Evolutionary conservation across 2,329 filamentous ascomycete species (phyloP), one percentile per base, ranked within the genome.

Genomic region (Penicillium sumatraense): DNA sequence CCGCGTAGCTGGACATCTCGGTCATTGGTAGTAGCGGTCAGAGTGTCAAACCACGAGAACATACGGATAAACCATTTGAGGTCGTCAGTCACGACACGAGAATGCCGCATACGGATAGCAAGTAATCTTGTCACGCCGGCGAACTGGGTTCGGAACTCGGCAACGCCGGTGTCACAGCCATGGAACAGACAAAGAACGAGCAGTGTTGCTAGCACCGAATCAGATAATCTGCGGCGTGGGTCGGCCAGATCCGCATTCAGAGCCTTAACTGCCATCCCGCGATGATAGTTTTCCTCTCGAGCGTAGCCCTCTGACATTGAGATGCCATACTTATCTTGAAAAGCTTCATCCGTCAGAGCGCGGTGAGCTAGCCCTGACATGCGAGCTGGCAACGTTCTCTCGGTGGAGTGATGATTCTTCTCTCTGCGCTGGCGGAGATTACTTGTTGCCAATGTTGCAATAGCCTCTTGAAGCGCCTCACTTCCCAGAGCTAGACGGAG

Each of bases 41-140:
- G 91, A 52, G 93, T 91, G 72, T 97, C 93, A 70, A 96, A 96
- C 82, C 93, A 96, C 29, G 91, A 95, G 69, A 97, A 97, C 64
- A 96, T 86, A 38, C 91, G 87, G 67, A 96, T 90, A 79, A 96
- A 93, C 93, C 93, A 97, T 11, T 75, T 78, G 18, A 76, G 67
- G 26, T 87, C 86, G 55, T 91, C 89, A 57, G 92, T 89, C 48
- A 86, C 78, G 11, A 80, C 80, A 42, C 84, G 73, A 67, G 86
- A 67, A 70, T 82, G 75, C 70, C 85, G 80, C 61, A 89, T 84
- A 56, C 92, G 84, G 77, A 96, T 85, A 3, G 87, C 85, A 10
- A 97, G 83, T 27, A 98, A 86, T 78, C 96, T 96, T 75, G 92
- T 93, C 35, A 97, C 92, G 0, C 93, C 93, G 1, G 91, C 91